Evolutionary conservation across 805 yeast genomes (phyloP).

Genomic region (Candida methanosorbosa): DNA sequence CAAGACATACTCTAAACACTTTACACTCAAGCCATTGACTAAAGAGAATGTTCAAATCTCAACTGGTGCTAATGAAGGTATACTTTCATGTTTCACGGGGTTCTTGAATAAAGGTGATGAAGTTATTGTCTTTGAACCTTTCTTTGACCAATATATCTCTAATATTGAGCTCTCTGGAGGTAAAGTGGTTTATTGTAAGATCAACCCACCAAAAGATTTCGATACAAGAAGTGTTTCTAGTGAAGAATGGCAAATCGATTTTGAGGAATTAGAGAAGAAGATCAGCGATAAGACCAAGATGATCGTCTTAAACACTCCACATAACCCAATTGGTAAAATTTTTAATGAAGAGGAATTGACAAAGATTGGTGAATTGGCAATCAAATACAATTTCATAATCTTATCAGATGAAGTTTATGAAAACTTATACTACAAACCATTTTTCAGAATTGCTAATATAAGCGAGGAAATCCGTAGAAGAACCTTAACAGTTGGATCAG

Average conservation of each 20-base stretch:
- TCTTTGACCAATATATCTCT: conserved; percentile 93
- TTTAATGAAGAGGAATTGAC: conserved; percentile 68
- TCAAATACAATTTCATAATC: conserved; percentile 73
- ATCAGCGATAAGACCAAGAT: conserved; percentile 73
- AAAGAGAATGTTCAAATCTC: conserved; percentile 67
- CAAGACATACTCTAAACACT: conserved; percentile 60
- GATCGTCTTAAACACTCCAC: conserved; percentile 87
- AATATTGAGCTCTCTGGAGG: conserved; percentile 94
- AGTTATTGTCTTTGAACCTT: conserved; percentile 93
- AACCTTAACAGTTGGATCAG: conserved; percentile 90
- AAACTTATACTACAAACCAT: conserved; percentile 66
- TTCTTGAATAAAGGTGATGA: conserved; percentile 85
- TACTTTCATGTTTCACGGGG: conserved; percentile 77
- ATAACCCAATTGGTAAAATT: conserved; percentile 92
- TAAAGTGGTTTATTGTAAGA: conserved; percentile 75
- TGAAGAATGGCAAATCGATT: conserved; percentile 81
- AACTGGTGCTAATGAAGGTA: conserved; percentile 97
- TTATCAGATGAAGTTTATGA: conserved; percentile 95
- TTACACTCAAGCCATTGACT: conserved; percentile 41
- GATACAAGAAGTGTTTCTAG: conserved; percentile 59
- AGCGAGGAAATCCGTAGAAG: conserved; percentile 70
- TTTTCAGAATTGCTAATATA: conserved; percentile 79
- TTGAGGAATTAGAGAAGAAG: conserved; percentile 64
- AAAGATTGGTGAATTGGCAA: conserved; percentile 73
- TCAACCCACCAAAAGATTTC: conserved; percentile 75